Percentiles rank a stretch among this genome's conserved stretches.
phyloP scores from a whole-genome alignment of 768 basidiomycete species.

The Strobilomyces echinocephalus region DNA sequence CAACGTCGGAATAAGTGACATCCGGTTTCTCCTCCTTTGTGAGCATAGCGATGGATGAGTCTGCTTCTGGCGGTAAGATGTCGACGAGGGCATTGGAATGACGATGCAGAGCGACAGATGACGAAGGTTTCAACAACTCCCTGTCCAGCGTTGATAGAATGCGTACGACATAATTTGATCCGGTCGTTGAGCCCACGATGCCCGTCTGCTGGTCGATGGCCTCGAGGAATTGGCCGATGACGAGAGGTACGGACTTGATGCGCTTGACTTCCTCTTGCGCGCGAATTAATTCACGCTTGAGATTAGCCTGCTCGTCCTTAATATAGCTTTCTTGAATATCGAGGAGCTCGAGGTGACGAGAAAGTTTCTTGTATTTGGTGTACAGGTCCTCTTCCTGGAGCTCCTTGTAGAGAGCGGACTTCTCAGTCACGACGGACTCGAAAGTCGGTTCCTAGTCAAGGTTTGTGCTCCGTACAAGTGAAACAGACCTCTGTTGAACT shows the following conservation, averaged over 20 bases:
- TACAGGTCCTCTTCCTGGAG: constrained; percentile 91
- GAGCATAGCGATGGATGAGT: constrained; percentile 94
- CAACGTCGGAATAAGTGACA: constrained; percentile 89
- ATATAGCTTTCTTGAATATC: constrained; percentile 95
- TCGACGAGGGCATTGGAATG: constrained; percentile 99
- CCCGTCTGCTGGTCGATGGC: constrained; percentile 96
- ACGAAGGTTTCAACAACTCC: constrained; percentile 94
- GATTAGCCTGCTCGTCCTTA: constrained; percentile 96
- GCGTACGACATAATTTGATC: constrained; percentile 96
- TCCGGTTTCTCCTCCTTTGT: constrained; percentile 93
- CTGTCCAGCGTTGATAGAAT: constrained; percentile 96
- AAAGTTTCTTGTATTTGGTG: constrained; percentile 94
- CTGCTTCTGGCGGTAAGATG: constrained; percentile 96
- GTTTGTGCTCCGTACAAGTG: constrained; percentile 1
- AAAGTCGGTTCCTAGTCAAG: constrained; percentile 77
- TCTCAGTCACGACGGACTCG: constrained; percentile 82
- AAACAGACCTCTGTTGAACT: constrained; percentile 22
- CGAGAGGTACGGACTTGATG: constrained; percentile 96
- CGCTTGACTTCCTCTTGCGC: constrained; percentile 99
- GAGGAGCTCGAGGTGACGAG: constrained; percentile 92
- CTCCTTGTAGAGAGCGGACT: constrained; percentile 80
- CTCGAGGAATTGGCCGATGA: constrained; percentile 99
- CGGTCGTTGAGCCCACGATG: constrained; percentile 96
- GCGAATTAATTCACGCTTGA: constrained; percentile 95
- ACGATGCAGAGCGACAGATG: constrained; percentile 96